Percentiles rank a stretch among this genome's conserved stretches.
Conservation (phyloP, 768 basidiomycete genomes). For the Suillus tomentosus region DNA sequence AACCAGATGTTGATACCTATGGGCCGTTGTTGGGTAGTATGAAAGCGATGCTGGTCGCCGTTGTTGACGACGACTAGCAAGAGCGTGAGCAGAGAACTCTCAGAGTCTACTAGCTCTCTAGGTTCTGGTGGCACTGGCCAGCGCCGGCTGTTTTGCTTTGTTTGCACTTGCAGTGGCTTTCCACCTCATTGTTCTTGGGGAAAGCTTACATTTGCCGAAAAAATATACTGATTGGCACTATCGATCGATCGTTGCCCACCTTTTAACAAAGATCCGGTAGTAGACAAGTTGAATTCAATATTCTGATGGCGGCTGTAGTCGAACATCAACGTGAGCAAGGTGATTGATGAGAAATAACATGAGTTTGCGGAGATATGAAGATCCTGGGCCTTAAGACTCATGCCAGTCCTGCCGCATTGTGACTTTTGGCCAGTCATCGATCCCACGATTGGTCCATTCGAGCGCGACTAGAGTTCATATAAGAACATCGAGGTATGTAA, state of each 20-base stretch:
- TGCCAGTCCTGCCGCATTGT: not conserved
- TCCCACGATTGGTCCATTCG: not conserved
- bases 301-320: not conserved
- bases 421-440: not conserved
- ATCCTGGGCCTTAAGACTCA: not conserved
- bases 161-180: conserved; percentile 21
- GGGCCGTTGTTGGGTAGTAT: conserved; percentile 9
- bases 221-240: not conserved
- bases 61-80: conserved; percentile 33
- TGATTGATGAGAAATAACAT: not conserved
- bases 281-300: not conserved
- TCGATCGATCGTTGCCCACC: not conserved
- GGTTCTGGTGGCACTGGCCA: no score
- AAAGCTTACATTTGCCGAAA: conserved; percentile 4
- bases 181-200: not conserved
- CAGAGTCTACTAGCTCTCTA: conserved; percentile 16
- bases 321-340: not conserved
- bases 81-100: conserved; percentile 32
- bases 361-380: conserved; percentile 8
- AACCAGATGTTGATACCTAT: conserved; percentile 2
- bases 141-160: conserved; percentile 15
- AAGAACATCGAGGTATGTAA: not conserved
- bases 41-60: conserved; percentile 28
- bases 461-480: conserved; percentile 1
- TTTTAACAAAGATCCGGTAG: not conserved